Evolutionary conservation across 352 stramenopile genomes (phyloP), one percentile per base, ranked within the genome.

Genomic region (Pythium brassicae): DNA sequence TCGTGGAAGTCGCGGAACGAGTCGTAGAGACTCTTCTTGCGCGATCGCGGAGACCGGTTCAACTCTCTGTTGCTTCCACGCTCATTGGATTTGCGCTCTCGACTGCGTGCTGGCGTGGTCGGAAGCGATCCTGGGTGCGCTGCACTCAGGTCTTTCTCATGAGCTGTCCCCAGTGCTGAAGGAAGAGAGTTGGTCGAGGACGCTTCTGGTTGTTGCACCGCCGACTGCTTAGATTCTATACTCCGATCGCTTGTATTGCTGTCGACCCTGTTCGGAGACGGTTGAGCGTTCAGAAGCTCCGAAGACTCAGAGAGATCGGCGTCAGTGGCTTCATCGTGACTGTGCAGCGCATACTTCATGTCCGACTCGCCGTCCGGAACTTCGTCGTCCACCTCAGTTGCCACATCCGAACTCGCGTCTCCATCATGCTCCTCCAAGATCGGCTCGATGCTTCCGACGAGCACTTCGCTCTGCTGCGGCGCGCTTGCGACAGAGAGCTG

Each of bases 1-100:
- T 77, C 61, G 42, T 81, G 78, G 45, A 78, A 75, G 50, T 79
- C 66, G 25, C 82, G 74, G 48, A 79, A 74, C 49, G 65, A 72
- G 19, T 63, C 61, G 39, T 80, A 86, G 11, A 82, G 59, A 23
- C 71, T 80, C 46, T 71, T 74, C 27, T 63, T 61, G 25, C 40
- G 56, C 4, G 39, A 25, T 7, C 22, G 26, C 27, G 39, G 15
- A 0, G 40, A 26, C n/a, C 4, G 4, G 3, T 34, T 20, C 8
- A 9, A 23, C 29, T 35, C 11, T 49, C 19, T 26, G 26, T 23
- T 44, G 32, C 6, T 47, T 27, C n/a, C 8, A 1, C 6, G 42
- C 19, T 27, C 19, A 32, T n/a, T 10, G 5, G n/a, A n/a, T n/a
- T 14, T 20, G 9, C 17, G 5, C 25, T 43, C 12, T 9, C 40